These are phyloP conservation scores for Hondaea fermentalgiana DNA, from an alignment of 108 stramenopile genomes.

Conservation along the genomic window DNA sequence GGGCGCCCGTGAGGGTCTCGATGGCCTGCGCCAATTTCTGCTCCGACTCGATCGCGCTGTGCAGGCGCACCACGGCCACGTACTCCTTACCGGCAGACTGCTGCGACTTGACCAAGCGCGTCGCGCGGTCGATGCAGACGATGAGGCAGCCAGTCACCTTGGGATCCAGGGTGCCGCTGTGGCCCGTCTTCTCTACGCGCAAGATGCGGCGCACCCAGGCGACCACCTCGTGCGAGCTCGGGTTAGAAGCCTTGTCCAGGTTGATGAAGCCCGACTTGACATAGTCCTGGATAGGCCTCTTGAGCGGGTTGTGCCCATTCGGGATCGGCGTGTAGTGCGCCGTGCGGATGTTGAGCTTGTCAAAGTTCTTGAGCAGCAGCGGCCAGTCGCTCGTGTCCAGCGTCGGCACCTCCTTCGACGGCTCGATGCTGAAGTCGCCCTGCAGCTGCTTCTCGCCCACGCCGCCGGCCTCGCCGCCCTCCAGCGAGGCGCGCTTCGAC, in stretches of 20 bases:
- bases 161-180: slow-evolving; percentile 97
- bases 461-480: not conserved
- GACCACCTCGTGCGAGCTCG: slow-evolving; percentile 95
- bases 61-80: slow-evolving; percentile 91
- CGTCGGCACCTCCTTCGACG: slow-evolving; percentile 67
- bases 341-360: slow-evolving; percentile 88
- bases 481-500: not conserved
- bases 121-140: slow-evolving; percentile 99
- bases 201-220: slow-evolving; percentile 99
- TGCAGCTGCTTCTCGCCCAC: slow-evolving; percentile 22
- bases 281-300: slow-evolving; percentile 78
- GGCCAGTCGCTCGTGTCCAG: slow-evolving; percentile 94
- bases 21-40: slow-evolving; percentile 70
- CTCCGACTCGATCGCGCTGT: slow-evolving; percentile 75
- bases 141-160: slow-evolving; percentile 99
- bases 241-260: slow-evolving; percentile 99
- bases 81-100: slow-evolving; percentile 97
- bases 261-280: slow-evolving; percentile 95
- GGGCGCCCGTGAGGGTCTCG: slow-evolving; percentile 88
- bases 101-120: slow-evolving; percentile 96
- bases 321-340: slow-evolving; percentile 98
- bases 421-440: slow-evolving; percentile 60
- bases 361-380: slow-evolving; percentile 92
- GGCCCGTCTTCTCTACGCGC: slow-evolving; percentile 98
- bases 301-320: slow-evolving; percentile 83